Conservation (phyloP, 192 early-diverging fungal species). For the Coemansia sp. region DNA sequence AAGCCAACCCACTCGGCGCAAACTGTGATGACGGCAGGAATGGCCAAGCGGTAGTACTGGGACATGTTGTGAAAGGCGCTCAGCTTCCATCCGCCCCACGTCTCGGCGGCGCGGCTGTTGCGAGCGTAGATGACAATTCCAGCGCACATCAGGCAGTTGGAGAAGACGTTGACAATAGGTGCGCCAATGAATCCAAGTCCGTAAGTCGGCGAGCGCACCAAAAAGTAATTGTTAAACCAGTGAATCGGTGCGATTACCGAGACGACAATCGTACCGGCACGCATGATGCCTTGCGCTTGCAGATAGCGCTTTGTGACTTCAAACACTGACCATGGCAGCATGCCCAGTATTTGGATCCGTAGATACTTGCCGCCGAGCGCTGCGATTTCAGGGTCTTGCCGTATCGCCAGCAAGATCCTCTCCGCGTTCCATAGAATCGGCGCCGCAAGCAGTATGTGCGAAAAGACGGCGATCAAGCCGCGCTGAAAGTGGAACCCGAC, state of each 20-base stretch:
- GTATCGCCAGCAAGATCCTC: constrained; percentile 61
- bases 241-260: constrained; percentile 73
- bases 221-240: constrained; percentile 67
- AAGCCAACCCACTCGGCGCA: constrained; percentile 66
- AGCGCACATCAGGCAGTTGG: constrained; percentile 70
- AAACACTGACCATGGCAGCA: constrained; percentile 76
- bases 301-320: constrained; percentile 85
- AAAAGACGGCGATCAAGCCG: constrained; percentile 69
- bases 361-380: constrained; percentile 67
- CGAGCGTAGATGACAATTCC: constrained; percentile 63
- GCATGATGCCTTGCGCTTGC: constrained; percentile 91
- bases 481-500: constrained; percentile 78
- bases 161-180: constrained; percentile 73
- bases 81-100: constrained; percentile 72
- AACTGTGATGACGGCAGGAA: constrained; percentile 73
- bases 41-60: constrained; percentile 61
- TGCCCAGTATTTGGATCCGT: constrained; percentile 65
- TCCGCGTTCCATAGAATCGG: constrained; percentile 73
- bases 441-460: constrained; percentile 71
- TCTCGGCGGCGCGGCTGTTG: constrained; percentile 57
- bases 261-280: constrained; percentile 72
- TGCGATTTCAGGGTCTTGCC: constrained; percentile 74
- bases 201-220: constrained; percentile 70
- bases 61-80: constrained; percentile 40
- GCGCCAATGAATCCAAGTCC: constrained; percentile 82